Evolutionary conservation across 1,284 basidiomycete genomes (phyloP), one percentile per base, ranked within the genome.

Genomic region (Austroboletus novae-zelandiae): DNA sequence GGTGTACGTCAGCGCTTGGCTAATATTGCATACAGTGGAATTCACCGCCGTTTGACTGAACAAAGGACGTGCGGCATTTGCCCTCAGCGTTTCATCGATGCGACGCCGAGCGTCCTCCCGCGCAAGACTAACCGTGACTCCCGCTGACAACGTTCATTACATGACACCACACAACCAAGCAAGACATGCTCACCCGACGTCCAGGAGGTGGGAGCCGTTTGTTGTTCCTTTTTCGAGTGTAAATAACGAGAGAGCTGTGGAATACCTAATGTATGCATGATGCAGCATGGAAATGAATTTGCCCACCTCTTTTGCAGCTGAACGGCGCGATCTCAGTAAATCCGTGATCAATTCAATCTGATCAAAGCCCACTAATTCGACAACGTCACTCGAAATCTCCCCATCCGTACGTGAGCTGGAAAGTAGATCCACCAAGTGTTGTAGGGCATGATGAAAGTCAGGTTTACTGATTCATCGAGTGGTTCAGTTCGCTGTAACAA

Each of bases 301-400:
- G 35, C 70, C 53, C 49, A 81, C 83, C 61, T 79, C 69, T 55
- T 71, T 58, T 23, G 66, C 66, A 30, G 80, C 61, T 0, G 61
- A 58, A 9, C 54, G 53, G 31, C 87, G 78, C 45, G 77, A 68
- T 18, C 70, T 59, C 8, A 89, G 61, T 36, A 89, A 75, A 40
- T 81, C 75, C 71, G 75, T 76, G 25, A 79, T 80, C 41, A 85
- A 67, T 40, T 92, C 91, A 32, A 94, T 81, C 29, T 90, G 81
- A 55, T 96, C 91, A 61, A 89, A 93, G 0, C 95, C 95, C 44
- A 96, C 71, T n/a, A 89, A 73, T 56, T 97, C 94, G 3, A 80
- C 83, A 2, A 97, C 69, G 57, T 91, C 86, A 31, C 74, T 79
- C 25, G 91, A 91, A 30, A 95, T 84, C n/a, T 81, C 80, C 41